Base-by-base conservation (phyloP, 148 eudicot species). In the Camellia sinensis region DNA sequence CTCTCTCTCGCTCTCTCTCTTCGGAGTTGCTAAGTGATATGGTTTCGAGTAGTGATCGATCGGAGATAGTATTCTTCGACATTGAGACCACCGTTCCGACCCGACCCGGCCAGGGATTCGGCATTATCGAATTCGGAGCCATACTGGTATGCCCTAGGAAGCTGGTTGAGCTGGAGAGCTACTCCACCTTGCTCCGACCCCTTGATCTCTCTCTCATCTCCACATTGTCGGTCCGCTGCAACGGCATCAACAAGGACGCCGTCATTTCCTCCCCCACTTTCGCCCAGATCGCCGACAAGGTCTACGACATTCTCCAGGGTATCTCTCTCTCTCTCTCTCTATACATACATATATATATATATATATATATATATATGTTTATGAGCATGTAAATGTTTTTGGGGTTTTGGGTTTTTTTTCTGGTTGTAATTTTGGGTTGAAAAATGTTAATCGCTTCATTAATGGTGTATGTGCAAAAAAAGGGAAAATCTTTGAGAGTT, bases 21-120 rank as follows among this genome's bases (percentile, higher is more conserved):
- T 29, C 29, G 29, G 29, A 29, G 29, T 29, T 29, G 29, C 29
- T 29, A 29, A 29, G 73, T 3, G 59, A 7, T 0, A 80, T 80
- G 82, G 57, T 74, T 52, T 74, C 74, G 14, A 56, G 52, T 8
- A 74, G 18, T 6, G 89, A 90, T 15, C 78, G 84, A 8, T 82
- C 92, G 1, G 93, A 91, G 75, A 90, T 93, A 37, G 91, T 83
- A 1, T 93, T 93, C 83, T 93, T 93, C 85, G 97, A 93, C 57
- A 75, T 93, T 68, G 97, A 93, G 79, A 93, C 97, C 0, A 91
- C 91, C 2, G 80, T 93, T 0, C 97, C 97, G 2, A 75, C 81
- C 37, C 83, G 29, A 52, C 18, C 75, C 22, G 95, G 93, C 3
- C 86, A 87, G 80, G 80, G 87, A 0, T 84, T 73, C 71, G 85